A percentile compares a stretch with the other conserved stretches of the same genome.
phyloP scores from a whole-genome alignment of 2,329 filamentous ascomycete species.

The Aspergillus amoenus region DNA sequence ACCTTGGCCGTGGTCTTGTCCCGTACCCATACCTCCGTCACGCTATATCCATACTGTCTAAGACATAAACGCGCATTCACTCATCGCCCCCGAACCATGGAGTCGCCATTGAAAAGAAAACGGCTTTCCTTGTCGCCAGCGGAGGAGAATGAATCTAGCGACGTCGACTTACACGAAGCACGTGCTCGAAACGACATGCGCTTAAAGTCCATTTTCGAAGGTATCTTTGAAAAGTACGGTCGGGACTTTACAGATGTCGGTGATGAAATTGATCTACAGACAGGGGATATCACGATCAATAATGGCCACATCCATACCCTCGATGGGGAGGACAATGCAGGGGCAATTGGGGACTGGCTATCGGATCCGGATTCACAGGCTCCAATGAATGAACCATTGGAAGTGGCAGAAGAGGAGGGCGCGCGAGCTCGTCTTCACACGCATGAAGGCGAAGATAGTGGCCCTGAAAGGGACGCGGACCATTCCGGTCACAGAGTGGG shows the following conservation, averaged over 20 bases:
- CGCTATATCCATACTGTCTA: neutral
- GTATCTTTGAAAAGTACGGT: conserved; percentile 85
- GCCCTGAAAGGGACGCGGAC: conserved; percentile 2
- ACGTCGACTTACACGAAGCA: conserved; percentile 59
- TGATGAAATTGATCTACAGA: conserved; percentile 84
- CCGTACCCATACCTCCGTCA: neutral
- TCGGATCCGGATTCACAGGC: neutral
- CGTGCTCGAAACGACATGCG: conserved; percentile 67
- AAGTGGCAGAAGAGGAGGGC: neutral
- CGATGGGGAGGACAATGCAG: conserved; percentile 56
- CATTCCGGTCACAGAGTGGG: conserved; percentile 7
- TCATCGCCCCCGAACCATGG: conserved; percentile 20
- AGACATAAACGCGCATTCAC: neutral
- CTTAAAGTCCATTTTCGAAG: conserved; percentile 80
- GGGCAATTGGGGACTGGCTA: conserved; percentile 27
- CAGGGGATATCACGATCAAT: conserved; percentile 80
- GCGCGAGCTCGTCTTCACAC: conserved; percentile 1
- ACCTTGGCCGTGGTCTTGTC: neutral
- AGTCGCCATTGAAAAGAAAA: conserved; percentile 55
- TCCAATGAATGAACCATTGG: conserved; percentile 2
- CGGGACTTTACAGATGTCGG: conserved; percentile 78
- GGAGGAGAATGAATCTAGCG: conserved; percentile 25
- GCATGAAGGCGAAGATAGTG: conserved; percentile 3
- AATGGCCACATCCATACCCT: conserved; percentile 77
- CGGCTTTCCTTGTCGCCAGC: conserved; percentile 45